These are phyloP conservation scores for Discostella pseudostelligera DNA, from an alignment of 108 stramenopile genomes.

Conservation along the genomic window DNA sequence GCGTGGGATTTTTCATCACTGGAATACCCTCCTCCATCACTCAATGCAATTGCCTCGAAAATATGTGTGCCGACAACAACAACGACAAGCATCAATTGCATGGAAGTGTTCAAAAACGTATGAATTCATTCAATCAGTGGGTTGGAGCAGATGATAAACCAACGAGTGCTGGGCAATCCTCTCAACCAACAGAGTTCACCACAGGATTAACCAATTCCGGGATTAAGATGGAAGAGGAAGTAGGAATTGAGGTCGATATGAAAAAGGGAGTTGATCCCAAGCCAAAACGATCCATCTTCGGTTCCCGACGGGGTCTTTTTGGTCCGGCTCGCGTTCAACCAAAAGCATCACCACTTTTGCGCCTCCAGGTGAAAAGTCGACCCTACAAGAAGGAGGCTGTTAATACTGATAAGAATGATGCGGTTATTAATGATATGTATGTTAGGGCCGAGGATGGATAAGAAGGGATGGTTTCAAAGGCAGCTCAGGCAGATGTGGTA, in stretches of 20 bases:
- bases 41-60: too few relatives aligned
- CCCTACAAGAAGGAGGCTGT: not conserved
- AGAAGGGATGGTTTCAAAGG: not conserved
- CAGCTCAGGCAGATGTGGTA: not conserved
- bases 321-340: not conserved
- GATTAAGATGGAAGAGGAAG: too few relatives aligned
- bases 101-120: not conserved
- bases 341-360: not conserved
- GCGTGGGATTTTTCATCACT: too few relatives aligned
- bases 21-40: too few relatives aligned
- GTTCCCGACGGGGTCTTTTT: not conserved
- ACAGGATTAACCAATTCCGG: not conserved
- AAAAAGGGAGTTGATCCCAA: not conserved
- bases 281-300: not conserved
- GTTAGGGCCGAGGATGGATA: not conserved
- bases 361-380: not conserved
- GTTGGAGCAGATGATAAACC: not conserved
- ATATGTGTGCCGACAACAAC: not conserved
- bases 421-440: not conserved
- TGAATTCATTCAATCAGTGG: constrained; percentile 1
- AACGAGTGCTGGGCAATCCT: not conserved
- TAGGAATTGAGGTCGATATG: too few relatives aligned
- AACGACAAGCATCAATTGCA: constrained; percentile 1
- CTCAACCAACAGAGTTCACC: not conserved
- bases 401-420: not conserved